Conservation (phyloP, 2,329 filamentous ascomycete genomes). For the Stachybotrys chlorohalonatus region DNA sequence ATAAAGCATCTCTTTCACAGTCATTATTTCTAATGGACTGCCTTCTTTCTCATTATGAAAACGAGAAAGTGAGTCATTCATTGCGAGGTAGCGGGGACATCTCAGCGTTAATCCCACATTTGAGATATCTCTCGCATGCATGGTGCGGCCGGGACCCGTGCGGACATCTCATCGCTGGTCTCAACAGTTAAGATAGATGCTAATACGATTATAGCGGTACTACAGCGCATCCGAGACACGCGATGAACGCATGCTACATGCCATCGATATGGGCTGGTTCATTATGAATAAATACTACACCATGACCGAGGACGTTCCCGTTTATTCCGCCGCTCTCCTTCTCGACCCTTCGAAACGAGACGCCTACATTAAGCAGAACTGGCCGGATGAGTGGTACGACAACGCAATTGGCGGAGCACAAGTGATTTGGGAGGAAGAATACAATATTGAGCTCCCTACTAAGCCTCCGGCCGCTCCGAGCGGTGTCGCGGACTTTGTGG, state of each 20-base stretch:
- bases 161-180: no score
- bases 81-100: no score
- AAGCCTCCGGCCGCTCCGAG: neutral
- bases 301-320: slow-evolving; percentile 3
- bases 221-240: neutral
- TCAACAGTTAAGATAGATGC: no score
- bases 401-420: neutral
- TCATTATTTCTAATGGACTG: neutral
- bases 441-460: neutral
- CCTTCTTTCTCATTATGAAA: slow-evolving; percentile 2
- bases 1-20: neutral
- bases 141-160: no score
- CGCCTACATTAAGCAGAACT: neutral
- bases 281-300: slow-evolving; percentile 6
- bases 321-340: slow-evolving; percentile 7
- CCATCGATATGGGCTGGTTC: slow-evolving; percentile 7
- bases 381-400: slow-evolving; percentile 1
- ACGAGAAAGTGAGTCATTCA: neutral
- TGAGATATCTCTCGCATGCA: no score
- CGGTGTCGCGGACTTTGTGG: no score
- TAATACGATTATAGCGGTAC: no score
- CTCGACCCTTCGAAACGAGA: slow-evolving; percentile 1
- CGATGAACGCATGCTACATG: neutral
- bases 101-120: no score
- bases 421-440: neutral